A percentile compares a stretch with the other conserved stretches of the same genome.
phyloP scores from a whole-genome alignment of 768 basidiomycete species.

The Boletus fagicola region DNA sequence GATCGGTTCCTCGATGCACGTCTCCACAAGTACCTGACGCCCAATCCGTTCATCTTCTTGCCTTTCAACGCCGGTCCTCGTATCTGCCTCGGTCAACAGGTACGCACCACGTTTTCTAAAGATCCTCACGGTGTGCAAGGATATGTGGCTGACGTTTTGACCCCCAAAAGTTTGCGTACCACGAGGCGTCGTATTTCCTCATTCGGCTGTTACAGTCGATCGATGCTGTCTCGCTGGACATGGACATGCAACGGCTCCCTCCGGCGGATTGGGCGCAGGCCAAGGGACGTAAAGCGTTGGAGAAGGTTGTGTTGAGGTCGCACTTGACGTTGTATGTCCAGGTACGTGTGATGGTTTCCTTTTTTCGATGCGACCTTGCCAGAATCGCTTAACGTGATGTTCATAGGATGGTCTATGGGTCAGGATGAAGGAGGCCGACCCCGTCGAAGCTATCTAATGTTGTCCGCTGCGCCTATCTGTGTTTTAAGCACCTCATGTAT shows the following conservation, averaged over 20 bases:
- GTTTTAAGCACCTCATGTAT: background rate
- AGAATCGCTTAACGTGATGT: background rate
- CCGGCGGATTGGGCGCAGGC: slow-evolving; percentile 35
- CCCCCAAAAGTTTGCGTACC: slow-evolving; percentile 50
- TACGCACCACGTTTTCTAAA: background rate
- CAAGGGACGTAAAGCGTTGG: slow-evolving; percentile 37
- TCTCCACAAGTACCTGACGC: slow-evolving; percentile 48
- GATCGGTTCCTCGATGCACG: slow-evolving; percentile 64
- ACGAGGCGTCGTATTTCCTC: slow-evolving; percentile 54
- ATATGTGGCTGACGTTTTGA: background rate
- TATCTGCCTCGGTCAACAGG: slow-evolving; percentile 57
- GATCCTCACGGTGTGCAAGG: background rate
- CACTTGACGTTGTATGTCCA: slow-evolving; percentile 45
- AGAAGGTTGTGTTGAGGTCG: slow-evolving; percentile 39
- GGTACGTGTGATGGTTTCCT: slow-evolving; percentile 25
- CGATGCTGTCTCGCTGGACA: slow-evolving; percentile 39
- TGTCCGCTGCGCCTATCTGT: too few relatives aligned
- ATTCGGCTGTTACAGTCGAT: slow-evolving; percentile 52
- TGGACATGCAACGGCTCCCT: slow-evolving; percentile 35
- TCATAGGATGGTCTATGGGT: slow-evolving; percentile 29
- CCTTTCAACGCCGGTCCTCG: slow-evolving; percentile 70
- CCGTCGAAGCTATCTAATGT: slow-evolving; percentile 1
- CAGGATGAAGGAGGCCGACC: slow-evolving; percentile 20
- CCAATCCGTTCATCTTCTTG: slow-evolving; percentile 67
- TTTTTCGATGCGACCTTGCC: background rate